Base-by-base conservation (phyloP, 257 asterid genomes). In the Osmanthus fragrans region DNA sequence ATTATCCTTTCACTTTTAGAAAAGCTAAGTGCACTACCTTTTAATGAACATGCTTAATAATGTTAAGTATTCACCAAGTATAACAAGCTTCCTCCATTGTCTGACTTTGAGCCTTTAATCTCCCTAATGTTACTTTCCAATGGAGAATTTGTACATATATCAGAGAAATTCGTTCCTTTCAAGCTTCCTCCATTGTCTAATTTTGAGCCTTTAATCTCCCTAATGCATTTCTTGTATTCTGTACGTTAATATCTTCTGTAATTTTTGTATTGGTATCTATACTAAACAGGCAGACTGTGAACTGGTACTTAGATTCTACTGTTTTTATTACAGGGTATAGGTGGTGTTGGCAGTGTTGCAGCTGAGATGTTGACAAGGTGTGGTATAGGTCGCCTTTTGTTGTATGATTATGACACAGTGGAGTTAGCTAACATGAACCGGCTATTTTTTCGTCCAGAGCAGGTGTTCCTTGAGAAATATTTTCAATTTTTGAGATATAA, bases 311-410 rank as follows among this genome's bases (percentile, higher is more conserved):
- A 70, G 69, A 60, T 42, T 23, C 34, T 49, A 36, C 23, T 72
- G 69, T 42, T 51, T 71, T 82, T 3, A 10, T 67, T 84, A 65
- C 91, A 95, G 99, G 99, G 99, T 82, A 95, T 95, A 78, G 99
- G 99, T 87, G 98, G 98, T 49, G 99, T 95, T 32, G 99, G 99
- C 79, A 95, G 99, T 85, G 99, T 95, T 84, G 98, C 99, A 72
- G 98, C 99, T 84, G 99, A 95, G 89, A 95, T 95, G 99, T 90
- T 95, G 71, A 95, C 99, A 78, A 89, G 99, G 85, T 95, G 99
- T 85, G 99, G 99, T 76, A 91, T 95, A 15, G 99, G 99, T 34
- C 99, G 98, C 73, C 94, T 95, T 76, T 84, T 95, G 88, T 81
- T 95, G 85, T 95, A 95, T 81, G 99, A 95, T 87, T 95, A 95